Conservation (phyloP, 768 basidiomycete species). For the Mycena chlorophos region DNA sequence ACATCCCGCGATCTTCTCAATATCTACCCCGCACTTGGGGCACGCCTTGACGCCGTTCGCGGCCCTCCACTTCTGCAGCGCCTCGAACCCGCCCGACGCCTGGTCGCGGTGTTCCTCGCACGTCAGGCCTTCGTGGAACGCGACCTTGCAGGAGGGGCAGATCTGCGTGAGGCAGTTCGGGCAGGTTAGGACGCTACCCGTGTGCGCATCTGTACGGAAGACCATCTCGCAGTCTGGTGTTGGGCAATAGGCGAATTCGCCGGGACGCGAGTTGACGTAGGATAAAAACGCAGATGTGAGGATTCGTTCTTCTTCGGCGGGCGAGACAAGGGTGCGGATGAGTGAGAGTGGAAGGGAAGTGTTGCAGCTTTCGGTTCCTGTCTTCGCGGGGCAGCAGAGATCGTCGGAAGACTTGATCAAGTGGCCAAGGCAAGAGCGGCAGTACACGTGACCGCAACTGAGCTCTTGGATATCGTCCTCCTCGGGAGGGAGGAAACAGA, state of each 20-base stretch:
- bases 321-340: slow-evolving; percentile 40
- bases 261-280: slow-evolving; percentile 40
- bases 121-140: slow-evolving; percentile 42
- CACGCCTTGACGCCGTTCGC: slow-evolving; percentile 36
- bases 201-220: slow-evolving; percentile 33
- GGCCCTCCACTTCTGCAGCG: slow-evolving; percentile 28
- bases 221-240: slow-evolving; percentile 50
- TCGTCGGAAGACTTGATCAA: slow-evolving; percentile 36
- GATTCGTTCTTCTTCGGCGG: slow-evolving; percentile 39
- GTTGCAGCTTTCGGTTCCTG: slow-evolving; percentile 36
- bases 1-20: slow-evolving; percentile 41
- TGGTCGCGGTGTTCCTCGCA: slow-evolving; percentile 32
- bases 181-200: slow-evolving; percentile 34
- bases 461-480: slow-evolving; percentile 36
- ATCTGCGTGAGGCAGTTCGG: slow-evolving; percentile 36
- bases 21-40: slow-evolving; percentile 34
- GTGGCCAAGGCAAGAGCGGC: slow-evolving; percentile 48
- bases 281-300: slow-evolving; percentile 43
- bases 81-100: slow-evolving; percentile 12
- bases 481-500: slow-evolving; percentile 37
- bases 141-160: slow-evolving; percentile 40
- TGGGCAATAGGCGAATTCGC: slow-evolving; percentile 56
- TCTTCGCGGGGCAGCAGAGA: slow-evolving; percentile 27
- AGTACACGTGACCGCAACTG: slow-evolving; percentile 55
- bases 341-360: slow-evolving; percentile 8